Evolutionary conservation across 176 grass and related monocot genomes (phyloP), one percentile per base, ranked within the genome.

Genomic region (Aegilops longissima): DNA sequence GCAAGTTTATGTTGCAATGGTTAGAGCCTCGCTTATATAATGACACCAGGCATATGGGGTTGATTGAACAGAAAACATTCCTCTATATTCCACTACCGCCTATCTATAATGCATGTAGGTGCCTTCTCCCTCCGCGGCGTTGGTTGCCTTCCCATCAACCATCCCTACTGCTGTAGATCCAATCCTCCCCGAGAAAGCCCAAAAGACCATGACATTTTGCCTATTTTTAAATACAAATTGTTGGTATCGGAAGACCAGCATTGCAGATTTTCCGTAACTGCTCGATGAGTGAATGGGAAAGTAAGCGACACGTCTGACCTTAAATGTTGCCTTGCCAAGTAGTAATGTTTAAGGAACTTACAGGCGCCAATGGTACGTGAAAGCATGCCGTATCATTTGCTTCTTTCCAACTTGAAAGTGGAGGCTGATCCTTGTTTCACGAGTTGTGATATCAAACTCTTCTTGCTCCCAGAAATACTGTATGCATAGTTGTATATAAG

Each of bases 381-480:
- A 98, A 87, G 96, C 96, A 92, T 98, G 90, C 24, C 93, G 86
- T 47, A 98, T 16, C 82, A 85, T 90, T 84, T 85, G 87, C 75
- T 29, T 35, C 4, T 35, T 35, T 35, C 4, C 90, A 49, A 89
- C 84, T 89, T 96, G 93, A 78, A 98, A 98, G 78, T 98, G 93
- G 58, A 98, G 90, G 78, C 96, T 98, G 82, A 94, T 96, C 88
- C 84, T 98, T 91, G 93, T 98, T 87, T 73, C 87, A 6, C 82
- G 90, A 83, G 91, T 92, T 84, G 96, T 68, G 42, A 98, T 90
- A 90, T 98, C 90, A 87, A 98, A 98, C 61, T 98, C 93, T 86
- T 91, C 92, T 91, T 98, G 92, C 84, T 98, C 93, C 92, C 93
- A 98, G 56, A 96, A 91, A 92, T 98, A 94, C 90, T 98, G 88